Percentiles rank a stretch among this genome's conserved stretches.
Conservation (phyloP, 495 filamentous ascomycete species). For the Sabuloglossum arenarium region DNA sequence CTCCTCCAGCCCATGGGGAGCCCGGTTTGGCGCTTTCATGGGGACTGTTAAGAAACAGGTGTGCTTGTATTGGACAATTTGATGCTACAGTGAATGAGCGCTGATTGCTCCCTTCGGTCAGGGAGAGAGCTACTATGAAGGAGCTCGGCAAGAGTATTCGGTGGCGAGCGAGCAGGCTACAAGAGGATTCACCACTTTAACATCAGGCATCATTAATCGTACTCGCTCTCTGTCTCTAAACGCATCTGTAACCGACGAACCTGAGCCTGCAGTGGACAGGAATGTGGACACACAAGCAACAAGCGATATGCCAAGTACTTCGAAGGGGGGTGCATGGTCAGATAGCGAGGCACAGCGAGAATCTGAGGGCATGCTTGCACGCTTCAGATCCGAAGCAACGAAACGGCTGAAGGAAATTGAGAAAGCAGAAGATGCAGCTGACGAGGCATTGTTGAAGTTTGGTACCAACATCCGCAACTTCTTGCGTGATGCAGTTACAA, state of each 20-base stretch:
- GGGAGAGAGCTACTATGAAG: constrained; percentile 71
- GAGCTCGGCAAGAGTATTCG: constrained; percentile 59
- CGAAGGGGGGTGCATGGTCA: background rate
- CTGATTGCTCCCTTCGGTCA: constrained; percentile 17
- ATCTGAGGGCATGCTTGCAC: constrained; percentile 60
- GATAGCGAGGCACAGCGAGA: constrained; percentile 32
- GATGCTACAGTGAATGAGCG: background rate
- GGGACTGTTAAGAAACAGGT: constrained; percentile 79
- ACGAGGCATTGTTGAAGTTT: constrained; percentile 87
- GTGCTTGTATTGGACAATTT: constrained; percentile 1
- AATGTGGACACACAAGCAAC: constrained; percentile 18
- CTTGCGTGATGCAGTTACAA: constrained; percentile 73
- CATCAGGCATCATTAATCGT: constrained; percentile 41
- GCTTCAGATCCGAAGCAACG: constrained; percentile 60
- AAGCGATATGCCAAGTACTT: background rate
- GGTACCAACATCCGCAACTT: constrained; percentile 82
- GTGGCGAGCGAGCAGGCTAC: constrained; percentile 62
- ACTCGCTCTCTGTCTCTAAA: constrained; percentile 55
- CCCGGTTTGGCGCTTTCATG: constrained; percentile 68
- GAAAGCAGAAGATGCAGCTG: constrained; percentile 88
- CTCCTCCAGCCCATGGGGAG: constrained; percentile 77
- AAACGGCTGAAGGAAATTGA: constrained; percentile 81
- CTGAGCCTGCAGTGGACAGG: constrained; percentile 8
- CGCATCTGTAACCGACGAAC: constrained; percentile 17
- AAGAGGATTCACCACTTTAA: constrained; percentile 59